These are phyloP conservation scores for Penicillium coprophilum DNA, from an alignment of 495 filamentous ascomycete species.

Conservation along the genomic window DNA sequence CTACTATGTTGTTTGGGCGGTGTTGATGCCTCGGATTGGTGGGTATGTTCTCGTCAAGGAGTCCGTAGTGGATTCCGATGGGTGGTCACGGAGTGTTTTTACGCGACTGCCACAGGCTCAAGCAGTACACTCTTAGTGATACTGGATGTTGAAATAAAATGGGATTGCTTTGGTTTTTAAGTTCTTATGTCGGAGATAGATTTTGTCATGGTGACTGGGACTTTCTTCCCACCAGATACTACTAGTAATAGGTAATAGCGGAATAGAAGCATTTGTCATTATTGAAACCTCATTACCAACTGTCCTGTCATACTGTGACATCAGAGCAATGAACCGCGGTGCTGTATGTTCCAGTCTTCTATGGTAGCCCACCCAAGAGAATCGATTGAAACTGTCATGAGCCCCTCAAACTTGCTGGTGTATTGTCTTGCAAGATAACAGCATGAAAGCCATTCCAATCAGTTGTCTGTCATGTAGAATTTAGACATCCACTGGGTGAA, in stretches of 20 bases:
- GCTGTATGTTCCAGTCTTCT: constrained; percentile 46
- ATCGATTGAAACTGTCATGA: constrained; percentile 33
- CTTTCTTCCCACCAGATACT: too few species aligned
- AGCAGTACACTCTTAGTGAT: background rate
- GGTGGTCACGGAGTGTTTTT: constrained; percentile 46
- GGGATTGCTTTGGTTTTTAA: background rate
- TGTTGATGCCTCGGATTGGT: constrained; percentile 50
- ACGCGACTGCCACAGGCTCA: constrained; percentile 28
- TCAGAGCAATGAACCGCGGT: constrained; percentile 15
- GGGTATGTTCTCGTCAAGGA: constrained; percentile 62
- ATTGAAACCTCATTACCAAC: background rate
- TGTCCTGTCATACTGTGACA: constrained; percentile 10
- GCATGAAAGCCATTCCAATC: constrained; percentile 24
- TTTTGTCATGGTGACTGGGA: background rate
- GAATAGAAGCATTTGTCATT: background rate
- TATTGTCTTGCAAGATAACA: constrained; percentile 42
- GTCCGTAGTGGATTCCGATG: constrained; percentile 57
- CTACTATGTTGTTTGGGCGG: constrained; percentile 60
- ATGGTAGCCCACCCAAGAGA: constrained; percentile 49
- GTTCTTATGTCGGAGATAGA: background rate
- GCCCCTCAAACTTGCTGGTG: constrained; percentile 53
- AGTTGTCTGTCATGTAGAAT: constrained; percentile 30
- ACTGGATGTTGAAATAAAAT: background rate
- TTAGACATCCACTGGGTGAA: constrained; percentile 33
- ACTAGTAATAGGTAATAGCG: background rate